These are phyloP conservation scores for Saccharomycopsis sp. DNA, from an alignment of 805 yeast genomes.

Conservation along the genomic window DNA sequence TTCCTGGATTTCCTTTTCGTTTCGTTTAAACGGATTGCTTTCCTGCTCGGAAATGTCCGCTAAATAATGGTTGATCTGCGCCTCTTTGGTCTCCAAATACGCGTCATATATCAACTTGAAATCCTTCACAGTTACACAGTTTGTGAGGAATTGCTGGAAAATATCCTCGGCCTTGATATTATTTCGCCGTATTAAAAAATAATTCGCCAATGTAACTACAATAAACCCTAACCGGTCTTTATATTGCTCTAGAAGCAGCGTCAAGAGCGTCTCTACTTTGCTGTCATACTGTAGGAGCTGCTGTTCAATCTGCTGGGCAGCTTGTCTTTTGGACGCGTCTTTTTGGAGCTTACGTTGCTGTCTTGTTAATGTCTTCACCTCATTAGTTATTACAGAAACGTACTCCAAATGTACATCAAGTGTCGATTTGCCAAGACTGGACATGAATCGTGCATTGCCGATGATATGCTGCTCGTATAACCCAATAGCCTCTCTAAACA, in stretches of 20 bases:
- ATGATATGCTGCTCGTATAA: constrained; percentile 32
- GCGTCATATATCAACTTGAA: constrained; percentile 60
- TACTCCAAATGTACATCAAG: constrained; percentile 43
- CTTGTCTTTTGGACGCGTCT: constrained; percentile 8
- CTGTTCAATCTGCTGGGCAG: constrained; percentile 14
- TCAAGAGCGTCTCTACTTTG: constrained; percentile 32
- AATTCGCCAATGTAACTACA: constrained; percentile 41
- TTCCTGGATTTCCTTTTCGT: constrained; percentile 20
- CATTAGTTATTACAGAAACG: constrained; percentile 35
- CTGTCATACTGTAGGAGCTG: constrained; percentile 21
- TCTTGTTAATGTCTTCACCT: constrained; percentile 20
- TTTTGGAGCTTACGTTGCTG: background rate
- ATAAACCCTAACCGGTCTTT: constrained; percentile 56
- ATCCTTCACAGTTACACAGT: constrained; percentile 48
- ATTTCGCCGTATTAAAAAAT: constrained; percentile 34
- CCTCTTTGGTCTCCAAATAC: constrained; percentile 55
- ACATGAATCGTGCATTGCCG: constrained; percentile 30
- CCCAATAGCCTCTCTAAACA: constrained; percentile 26
- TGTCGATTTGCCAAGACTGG: constrained; percentile 36
- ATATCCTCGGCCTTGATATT: constrained; percentile 35
- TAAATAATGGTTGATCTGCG: constrained; percentile 24
- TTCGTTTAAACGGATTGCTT: constrained; percentile 4
- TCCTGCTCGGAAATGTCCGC: constrained; percentile 17
- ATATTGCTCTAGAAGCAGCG: constrained; percentile 35
- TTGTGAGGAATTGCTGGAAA: constrained; percentile 42